Evolutionary conservation across 2,329 filamentous ascomycete species (phyloP), one percentile per base, ranked within the genome.

Genomic region (Colletotrichum zoysiae): DNA sequence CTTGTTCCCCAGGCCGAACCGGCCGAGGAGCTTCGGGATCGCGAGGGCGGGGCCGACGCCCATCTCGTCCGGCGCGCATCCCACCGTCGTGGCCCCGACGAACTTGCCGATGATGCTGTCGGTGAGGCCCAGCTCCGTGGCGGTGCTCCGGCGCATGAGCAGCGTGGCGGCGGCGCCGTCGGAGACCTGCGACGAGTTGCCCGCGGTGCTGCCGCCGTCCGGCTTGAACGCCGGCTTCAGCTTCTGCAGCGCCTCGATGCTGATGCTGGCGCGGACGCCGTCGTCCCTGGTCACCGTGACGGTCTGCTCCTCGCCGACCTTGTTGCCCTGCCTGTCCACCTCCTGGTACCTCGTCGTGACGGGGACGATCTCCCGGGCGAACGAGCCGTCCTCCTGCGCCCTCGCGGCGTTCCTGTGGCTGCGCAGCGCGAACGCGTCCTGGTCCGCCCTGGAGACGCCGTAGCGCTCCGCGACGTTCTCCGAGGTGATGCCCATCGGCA

Each of bases 41-140:
- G 94, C 95, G 38, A 97, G 79, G 0, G 94, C 94, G 0, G 95
- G 95, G 0, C 95, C 95, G 70, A 98, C 86, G 50, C 95, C 95
- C 95, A 98, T 98, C 86, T 97, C 95, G 78, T 97, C 94, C 0
- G 95, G 95, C 63, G 86, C 86, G 79, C 94, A 97, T 16, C 95
- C 95, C 0, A 91, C 90, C 14, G 93, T 91, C 40, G 90, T 87
- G 1, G 93, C 92, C 0, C 89, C 91, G 0, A 95, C 93, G 85
- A 95, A 98, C 80, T 93, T 94, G 46, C 92, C 95, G 70, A 97
- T 90, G 77, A 97, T 93, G 38, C 84, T 85, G 7, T 85, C 86
- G 18, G 85, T 82, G 1, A 97, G 85, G 0, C 94, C 94, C 0
- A 97, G 87, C 67, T 89, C 88, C 0, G 88, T 89, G 0, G 95